Evolutionary conservation across 257 asterid genomes (phyloP).

Genomic region (Ligustrum vulgare): DNA sequence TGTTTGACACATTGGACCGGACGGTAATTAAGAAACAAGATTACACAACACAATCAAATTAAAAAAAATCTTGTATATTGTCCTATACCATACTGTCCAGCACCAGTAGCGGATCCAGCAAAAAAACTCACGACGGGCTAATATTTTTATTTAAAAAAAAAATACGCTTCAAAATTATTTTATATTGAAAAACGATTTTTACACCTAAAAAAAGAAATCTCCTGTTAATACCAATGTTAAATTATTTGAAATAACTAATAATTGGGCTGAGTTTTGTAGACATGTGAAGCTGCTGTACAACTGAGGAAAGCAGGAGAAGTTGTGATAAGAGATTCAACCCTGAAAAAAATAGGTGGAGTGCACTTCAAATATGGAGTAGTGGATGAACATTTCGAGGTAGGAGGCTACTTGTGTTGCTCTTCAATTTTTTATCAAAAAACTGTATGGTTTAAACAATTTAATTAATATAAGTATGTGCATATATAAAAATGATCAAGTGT

Average conservation of each 20-base stretch:
- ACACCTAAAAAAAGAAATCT: too few species aligned
- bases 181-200: too few species aligned
- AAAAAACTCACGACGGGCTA: too few species aligned
- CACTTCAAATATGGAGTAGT: slow-evolving; percentile 75
- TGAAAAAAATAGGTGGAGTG: slow-evolving; percentile 55
- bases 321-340: slow-evolving; percentile 66
- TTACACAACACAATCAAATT: background rate
- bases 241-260: background rate
- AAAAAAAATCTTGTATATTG: background rate
- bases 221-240: too few species aligned
- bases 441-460: too few species aligned
- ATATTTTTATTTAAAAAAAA: too few species aligned
- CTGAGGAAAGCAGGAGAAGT: slow-evolving; percentile 77
- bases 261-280: slow-evolving; percentile 32
- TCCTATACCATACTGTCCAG: background rate
- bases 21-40: background rate
- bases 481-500: too few species aligned
- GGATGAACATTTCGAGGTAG: slow-evolving; percentile 81
- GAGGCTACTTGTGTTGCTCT: background rate
- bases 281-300: slow-evolving; percentile 85
- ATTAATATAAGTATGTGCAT: too few species aligned
- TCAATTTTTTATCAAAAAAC: too few species aligned
- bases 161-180: too few species aligned
- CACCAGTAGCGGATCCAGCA: too few species aligned
- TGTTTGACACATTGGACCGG: background rate